Conservation (phyloP, 2,329 filamentous ascomycete genomes). For the Botrytis deweyae region DNA sequence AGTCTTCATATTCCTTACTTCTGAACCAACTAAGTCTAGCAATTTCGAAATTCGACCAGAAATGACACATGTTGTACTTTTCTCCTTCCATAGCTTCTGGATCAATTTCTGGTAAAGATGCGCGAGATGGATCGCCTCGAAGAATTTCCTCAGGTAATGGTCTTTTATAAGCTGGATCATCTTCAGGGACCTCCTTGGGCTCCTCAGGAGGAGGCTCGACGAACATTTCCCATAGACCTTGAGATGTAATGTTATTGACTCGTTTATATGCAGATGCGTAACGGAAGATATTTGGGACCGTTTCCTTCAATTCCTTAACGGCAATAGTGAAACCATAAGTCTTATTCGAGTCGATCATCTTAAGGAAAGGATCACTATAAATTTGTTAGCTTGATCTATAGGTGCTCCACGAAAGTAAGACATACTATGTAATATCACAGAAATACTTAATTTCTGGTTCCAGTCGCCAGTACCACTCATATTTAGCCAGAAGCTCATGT, state of each 20-base stretch:
- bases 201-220: slow-evolving; percentile 70
- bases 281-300: slow-evolving; percentile 96
- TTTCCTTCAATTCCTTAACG: slow-evolving; percentile 96
- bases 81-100: slow-evolving; percentile 95
- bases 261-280: slow-evolving; percentile 98
- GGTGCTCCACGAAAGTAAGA: slow-evolving; percentile 18
- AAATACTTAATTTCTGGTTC: slow-evolving; percentile 99
- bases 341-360: slow-evolving; percentile 93
- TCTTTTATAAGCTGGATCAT: slow-evolving; percentile 55
- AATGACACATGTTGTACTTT: slow-evolving; percentile 99
- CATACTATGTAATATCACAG: slow-evolving; percentile 97
- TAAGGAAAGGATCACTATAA: slow-evolving; percentile 82
- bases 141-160: slow-evolving; percentile 78
- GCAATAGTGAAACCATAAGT: slow-evolving; percentile 99
- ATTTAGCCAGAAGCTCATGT: slow-evolving; percentile 89
- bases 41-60: slow-evolving; percentile 99
- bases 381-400: slow-evolving; percentile 4
- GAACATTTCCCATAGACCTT: slow-evolving; percentile 99
- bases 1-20: slow-evolving; percentile 95
- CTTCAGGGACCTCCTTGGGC: slow-evolving; percentile 54
- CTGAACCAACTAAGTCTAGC: slow-evolving; percentile 92
- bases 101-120: slow-evolving; percentile 76
- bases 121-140: slow-evolving; percentile 68
- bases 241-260: slow-evolving; percentile 81
- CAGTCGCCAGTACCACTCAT: slow-evolving; percentile 99